These are phyloP conservation scores for Rhododendron kiyosumense DNA, from an alignment of 148 eudicot genomes.

Conservation along the genomic window DNA sequence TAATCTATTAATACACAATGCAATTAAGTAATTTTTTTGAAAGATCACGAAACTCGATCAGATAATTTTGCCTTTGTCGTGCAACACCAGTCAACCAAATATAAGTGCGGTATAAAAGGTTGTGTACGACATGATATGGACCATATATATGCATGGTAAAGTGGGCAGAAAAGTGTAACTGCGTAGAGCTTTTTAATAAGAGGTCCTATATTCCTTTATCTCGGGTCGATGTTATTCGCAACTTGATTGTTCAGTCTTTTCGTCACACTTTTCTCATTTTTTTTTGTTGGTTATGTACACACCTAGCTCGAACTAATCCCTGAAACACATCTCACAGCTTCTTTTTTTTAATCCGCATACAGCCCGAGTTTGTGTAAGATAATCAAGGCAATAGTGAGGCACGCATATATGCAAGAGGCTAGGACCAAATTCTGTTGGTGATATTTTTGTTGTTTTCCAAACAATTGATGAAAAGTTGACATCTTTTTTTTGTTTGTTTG, in stretches of 20 bases:
- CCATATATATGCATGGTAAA: neutral
- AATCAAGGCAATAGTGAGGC: neutral
- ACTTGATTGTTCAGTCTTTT: neutral
- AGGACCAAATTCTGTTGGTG: neutral
- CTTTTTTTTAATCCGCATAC: too few species aligned
- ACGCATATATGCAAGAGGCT: neutral
- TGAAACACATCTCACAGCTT: too few species aligned
- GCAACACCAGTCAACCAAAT: neutral
- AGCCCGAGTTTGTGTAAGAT: neutral
- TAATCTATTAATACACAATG: too few species aligned
- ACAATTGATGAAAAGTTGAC: neutral
- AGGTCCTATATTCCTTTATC: neutral
- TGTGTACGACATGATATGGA: neutral
- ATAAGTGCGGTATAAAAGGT: neutral
- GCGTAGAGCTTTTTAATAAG: neutral
- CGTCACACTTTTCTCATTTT: neutral
- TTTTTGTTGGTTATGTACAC: too few species aligned
- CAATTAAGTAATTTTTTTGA: too few species aligned
- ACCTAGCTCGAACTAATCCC: too few species aligned
- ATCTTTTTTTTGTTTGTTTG: neutral
- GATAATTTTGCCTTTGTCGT: neutral
- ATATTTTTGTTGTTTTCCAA: neutral
- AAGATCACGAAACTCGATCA: too few species aligned
- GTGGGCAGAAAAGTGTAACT: neutral
- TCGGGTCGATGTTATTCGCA: neutral